A percentile compares a stretch with the other conserved stretches of the same genome.
Evolutionary conservation across 495 filamentous ascomycete species (phyloP).

Genomic region (Aspergillus coremiiformis): DNA sequence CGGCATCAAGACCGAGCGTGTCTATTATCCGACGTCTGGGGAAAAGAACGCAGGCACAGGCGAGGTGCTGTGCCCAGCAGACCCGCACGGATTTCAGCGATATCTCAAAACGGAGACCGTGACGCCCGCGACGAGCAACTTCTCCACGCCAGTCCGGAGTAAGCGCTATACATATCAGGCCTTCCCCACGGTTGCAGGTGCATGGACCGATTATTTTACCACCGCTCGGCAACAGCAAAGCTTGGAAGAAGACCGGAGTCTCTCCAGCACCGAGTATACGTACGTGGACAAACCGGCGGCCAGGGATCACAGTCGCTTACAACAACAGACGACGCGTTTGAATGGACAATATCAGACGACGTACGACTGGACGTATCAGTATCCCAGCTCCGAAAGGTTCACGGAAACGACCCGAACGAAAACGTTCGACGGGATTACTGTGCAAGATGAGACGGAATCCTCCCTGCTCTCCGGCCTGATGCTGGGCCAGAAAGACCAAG

Average conservation of each 20-base stretch:
- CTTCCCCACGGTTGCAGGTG: neutral
- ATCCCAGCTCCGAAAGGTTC: neutral
- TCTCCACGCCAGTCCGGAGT: neutral
- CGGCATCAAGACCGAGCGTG: neutral
- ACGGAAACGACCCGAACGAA: neutral
- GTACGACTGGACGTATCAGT: neutral
- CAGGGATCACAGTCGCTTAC: neutral
- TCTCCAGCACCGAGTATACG: neutral
- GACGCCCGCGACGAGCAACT: neutral
- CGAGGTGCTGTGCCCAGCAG: neutral
- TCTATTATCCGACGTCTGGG: neutral
- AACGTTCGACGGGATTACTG: neutral
- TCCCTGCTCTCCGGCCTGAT: neutral
- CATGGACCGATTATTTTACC: neutral
- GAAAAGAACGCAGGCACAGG: neutral
- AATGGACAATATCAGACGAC: neutral
- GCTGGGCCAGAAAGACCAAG: neutral
- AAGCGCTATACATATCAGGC: neutral
- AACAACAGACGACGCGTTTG: neutral
- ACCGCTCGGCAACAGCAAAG: neutral
- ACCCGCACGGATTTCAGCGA: conserved; percentile 7
- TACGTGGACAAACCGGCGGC: neutral
- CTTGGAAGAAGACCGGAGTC: neutral
- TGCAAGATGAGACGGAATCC: neutral
- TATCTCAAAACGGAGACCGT: conserved; percentile 1